Conservation (phyloP, 345 rosid species). For the Camelina hispida region DNA sequence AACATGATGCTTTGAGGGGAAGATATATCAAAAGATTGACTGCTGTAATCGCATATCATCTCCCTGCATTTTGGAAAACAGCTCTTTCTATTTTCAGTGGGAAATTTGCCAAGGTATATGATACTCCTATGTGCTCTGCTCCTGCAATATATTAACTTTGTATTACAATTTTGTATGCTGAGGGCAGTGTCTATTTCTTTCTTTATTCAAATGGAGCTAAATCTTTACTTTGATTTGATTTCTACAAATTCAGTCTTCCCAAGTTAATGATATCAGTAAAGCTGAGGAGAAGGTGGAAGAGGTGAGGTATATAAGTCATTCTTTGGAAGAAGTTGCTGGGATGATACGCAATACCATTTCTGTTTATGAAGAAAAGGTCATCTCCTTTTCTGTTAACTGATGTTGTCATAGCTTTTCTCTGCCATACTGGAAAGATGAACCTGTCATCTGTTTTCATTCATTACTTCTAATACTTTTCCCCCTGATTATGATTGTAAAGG, state of each 20-base stretch:
- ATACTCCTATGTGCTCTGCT: not conserved
- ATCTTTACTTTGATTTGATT: not conserved
- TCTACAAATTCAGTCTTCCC: constrained; percentile 72
- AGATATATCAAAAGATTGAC: constrained; percentile 81
- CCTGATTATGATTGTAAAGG: constrained; percentile 54
- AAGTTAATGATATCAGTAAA: constrained; percentile 70
- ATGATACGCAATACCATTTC: constrained; percentile 83
- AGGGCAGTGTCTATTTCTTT: not conserved
- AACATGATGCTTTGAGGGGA: constrained; percentile 84
- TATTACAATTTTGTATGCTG: constrained; percentile 10
- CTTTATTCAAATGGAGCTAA: not conserved
- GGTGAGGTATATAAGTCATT: constrained; percentile 82
- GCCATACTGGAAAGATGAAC: constrained; percentile 16
- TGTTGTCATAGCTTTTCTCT: constrained; percentile 7
- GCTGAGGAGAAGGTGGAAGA: constrained; percentile 78
- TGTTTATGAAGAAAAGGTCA: constrained; percentile 89
- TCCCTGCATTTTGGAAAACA: constrained; percentile 94
- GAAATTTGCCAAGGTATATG: constrained; percentile 88
- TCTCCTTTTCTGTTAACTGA: constrained; percentile 16
- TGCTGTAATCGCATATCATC: constrained; percentile 76
- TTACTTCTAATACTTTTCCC: constrained; percentile 17
- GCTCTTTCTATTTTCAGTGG: constrained; percentile 88
- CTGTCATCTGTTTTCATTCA: constrained; percentile 1
- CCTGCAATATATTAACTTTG: constrained; percentile 15
- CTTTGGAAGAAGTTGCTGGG: constrained; percentile 91